Base-by-base conservation (phyloP, 2,329 filamentous ascomycete species). In the Thielaviopsis musarum region DNA sequence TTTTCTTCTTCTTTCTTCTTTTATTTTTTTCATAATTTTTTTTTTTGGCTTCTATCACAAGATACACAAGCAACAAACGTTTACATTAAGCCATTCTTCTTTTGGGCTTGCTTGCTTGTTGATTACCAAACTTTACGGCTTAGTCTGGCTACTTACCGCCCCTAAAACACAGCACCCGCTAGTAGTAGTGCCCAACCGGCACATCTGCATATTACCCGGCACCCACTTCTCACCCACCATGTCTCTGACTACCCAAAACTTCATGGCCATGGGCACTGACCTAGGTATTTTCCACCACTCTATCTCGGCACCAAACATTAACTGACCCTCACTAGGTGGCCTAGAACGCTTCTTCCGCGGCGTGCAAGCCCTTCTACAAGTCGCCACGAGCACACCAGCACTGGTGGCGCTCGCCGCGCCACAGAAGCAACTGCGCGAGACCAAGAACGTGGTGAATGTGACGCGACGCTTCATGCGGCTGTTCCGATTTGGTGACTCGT, bases 401-500 rank as follows among this genome's bases (percentile, higher is more conserved):
- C 68, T 76, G 22, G 66, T 75, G 30, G 64, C 70, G 28, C 62
- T 71, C 6, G 59, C 73, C 15, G 56, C 57, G 28, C 24, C 54
- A 4, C 67, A 70, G 34, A 28, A 13, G 10, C 21, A 17, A 17
- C 69, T 74, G 30, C 59, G 64, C 41, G 56, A 64, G 4, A 65
- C 80, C 19, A 71, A 72, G 61, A 62, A 66, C 52, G 72, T 72
- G 48, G 66, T 81, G 58, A 75, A 73, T 62, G 66, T 79, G 52
- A 70, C 71, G 19, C 76, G 86, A 45, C 79, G 84, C 22, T 82
- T 80, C 69, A 77, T 88, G 66, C 81, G 86, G 13, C 72, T 86
- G 60, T 85, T 87, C 67, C 82, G 83, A 65, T 88, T 84, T 67
- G 70, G 86, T 57, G 80, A 82, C 53, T 76, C 74, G 55, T 83